Evolutionary conservation across 2,329 filamentous ascomycete genomes (phyloP).

Genomic region (Venturia effusa): DNA sequence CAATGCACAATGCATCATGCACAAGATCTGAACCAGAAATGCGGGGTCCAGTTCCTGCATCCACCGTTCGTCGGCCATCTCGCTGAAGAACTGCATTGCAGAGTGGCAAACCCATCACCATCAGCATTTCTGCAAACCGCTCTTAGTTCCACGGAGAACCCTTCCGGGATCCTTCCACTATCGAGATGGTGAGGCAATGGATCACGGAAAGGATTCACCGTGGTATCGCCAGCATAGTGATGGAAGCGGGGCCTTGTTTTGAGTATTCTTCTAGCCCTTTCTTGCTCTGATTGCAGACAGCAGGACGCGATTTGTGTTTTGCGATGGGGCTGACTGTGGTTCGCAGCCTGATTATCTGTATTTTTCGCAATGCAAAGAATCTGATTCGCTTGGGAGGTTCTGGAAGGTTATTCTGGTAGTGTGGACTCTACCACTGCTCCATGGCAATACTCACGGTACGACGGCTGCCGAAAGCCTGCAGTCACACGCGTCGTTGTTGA

Average conservation of each 20-base stretch:
- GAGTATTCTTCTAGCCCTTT: too few relatives aligned
- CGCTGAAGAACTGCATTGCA: background rate
- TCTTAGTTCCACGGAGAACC: background rate
- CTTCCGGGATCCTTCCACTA: background rate
- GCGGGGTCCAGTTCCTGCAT: background rate
- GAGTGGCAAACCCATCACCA: conserved; percentile 13
- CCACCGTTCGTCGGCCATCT: too few relatives aligned
- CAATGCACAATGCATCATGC: background rate
- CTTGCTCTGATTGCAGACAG: too few relatives aligned
- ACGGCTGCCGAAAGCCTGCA: background rate
- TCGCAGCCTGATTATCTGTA: background rate
- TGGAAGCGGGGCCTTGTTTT: too few relatives aligned
- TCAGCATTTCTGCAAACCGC: background rate
- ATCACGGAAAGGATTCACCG: background rate
- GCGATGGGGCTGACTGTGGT: background rate
- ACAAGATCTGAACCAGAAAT: background rate
- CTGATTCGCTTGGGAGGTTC: background rate
- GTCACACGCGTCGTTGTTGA: background rate
- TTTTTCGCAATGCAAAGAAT: background rate
- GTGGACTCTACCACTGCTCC: background rate
- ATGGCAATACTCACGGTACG: background rate
- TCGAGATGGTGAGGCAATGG: background rate
- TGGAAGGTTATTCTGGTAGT: background rate
- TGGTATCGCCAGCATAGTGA: background rate
- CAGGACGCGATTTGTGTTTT: background rate